Evolutionary conservation across 2,329 filamentous ascomycete genomes (phyloP).

Genomic region (Microdochium nivale): DNA sequence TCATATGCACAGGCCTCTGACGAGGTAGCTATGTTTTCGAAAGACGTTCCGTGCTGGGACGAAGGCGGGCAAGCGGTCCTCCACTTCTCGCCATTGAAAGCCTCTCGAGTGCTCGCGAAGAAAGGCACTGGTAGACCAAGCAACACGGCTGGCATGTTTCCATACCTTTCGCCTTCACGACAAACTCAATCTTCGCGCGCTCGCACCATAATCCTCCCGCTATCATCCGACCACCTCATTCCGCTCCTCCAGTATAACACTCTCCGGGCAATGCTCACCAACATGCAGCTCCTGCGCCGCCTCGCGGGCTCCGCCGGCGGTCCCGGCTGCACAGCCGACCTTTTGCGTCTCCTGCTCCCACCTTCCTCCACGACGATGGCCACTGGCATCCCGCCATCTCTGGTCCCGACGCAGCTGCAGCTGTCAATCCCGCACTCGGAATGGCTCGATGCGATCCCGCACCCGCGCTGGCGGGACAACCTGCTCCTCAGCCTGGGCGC

Average conservation of each 20-base stretch:
- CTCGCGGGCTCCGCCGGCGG: slow-evolving; percentile 21
- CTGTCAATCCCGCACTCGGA: slow-evolving; percentile 24
- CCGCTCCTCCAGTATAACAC: slow-evolving; percentile 31
- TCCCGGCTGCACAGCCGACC: slow-evolving; percentile 9
- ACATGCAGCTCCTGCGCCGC: slow-evolving; percentile 24
- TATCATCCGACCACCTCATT: slow-evolving; percentile 30
- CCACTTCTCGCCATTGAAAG: background rate
- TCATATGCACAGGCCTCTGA: too few relatives aligned
- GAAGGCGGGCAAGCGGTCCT: background rate
- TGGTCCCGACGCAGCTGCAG: slow-evolving; percentile 29
- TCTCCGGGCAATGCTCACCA: slow-evolving; percentile 25
- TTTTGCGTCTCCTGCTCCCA: slow-evolving; percentile 10
- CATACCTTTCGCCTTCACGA: slow-evolving; percentile 3
- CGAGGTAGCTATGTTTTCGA: background rate
- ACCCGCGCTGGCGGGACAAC: slow-evolving; percentile 26
- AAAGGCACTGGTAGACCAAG: slow-evolving; percentile 7
- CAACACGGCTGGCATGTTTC: slow-evolving; percentile 19
- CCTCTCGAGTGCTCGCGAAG: background rate
- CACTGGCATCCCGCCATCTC: slow-evolving; percentile 20
- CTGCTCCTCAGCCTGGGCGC: slow-evolving; percentile 24
- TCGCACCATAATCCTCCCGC: slow-evolving; percentile 23
- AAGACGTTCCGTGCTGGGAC: background rate
- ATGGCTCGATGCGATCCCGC: slow-evolving; percentile 33
- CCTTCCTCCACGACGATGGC: slow-evolving; percentile 19
- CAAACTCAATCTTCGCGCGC: slow-evolving; percentile 13